Conservation (phyloP, 1,139 yeast species). For the Pichia norvegensis region DNA sequence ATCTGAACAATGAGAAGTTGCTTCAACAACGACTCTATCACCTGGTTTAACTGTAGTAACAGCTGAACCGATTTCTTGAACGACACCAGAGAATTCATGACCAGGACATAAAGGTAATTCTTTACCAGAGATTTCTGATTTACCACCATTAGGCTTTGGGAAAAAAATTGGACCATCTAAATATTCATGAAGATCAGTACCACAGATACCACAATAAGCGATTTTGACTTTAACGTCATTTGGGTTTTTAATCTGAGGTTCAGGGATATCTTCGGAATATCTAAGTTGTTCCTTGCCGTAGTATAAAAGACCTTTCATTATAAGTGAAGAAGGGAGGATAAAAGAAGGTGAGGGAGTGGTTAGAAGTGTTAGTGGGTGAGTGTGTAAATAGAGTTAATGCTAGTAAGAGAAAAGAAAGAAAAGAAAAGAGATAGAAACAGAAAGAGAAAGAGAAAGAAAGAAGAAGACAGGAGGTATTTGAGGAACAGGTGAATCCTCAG, state of each 20-base stretch:
- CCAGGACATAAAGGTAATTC: conserved; percentile 34
- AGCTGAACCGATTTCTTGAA: conserved; percentile 37
- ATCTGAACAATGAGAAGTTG: conserved; percentile 36
- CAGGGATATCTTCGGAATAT: conserved; percentile 36
- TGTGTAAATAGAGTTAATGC: background rate
- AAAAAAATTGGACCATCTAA: conserved; percentile 48
- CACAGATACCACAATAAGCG: conserved; percentile 53
- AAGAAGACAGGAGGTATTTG: too few relatives aligned
- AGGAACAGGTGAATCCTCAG: too few relatives aligned
- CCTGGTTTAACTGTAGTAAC: conserved; percentile 44
- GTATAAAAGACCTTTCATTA: conserved; percentile 50
- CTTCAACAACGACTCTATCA: conserved; percentile 39
- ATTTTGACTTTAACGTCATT: conserved; percentile 46
- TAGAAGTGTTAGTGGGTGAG: background rate
- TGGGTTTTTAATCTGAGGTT: conserved; percentile 37
- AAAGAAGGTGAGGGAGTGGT: too few relatives aligned
- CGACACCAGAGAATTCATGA: conserved; percentile 49
- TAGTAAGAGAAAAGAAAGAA: too few relatives aligned
- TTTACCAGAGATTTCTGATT: conserved; percentile 27
- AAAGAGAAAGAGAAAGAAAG: too few relatives aligned
- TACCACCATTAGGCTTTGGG: conserved; percentile 27
- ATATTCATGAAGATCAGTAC: conserved; percentile 50
- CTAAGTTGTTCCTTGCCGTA: conserved; percentile 43
- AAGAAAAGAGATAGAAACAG: too few relatives aligned
- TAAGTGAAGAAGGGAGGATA: background rate